phyloP scores from a whole-genome alignment of 2,329 filamentous ascomycete species.

The Alternaria brassicicola region DNA sequence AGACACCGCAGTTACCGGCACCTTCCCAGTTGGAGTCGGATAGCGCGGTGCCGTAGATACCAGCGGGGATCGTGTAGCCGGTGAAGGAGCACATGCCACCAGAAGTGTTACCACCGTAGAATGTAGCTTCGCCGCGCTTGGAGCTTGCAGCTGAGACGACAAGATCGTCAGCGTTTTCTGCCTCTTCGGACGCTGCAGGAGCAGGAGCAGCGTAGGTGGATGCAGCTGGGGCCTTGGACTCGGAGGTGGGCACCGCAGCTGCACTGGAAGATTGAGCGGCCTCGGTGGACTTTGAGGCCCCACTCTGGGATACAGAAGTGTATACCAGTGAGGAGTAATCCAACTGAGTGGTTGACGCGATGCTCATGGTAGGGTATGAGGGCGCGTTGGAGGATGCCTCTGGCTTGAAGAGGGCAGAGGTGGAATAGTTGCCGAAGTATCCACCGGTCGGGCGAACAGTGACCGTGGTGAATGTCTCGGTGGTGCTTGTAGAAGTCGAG shows the following conservation, averaged over 20 bases:
- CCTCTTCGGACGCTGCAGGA: not conserved
- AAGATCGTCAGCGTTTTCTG: not conserved
- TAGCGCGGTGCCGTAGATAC: slow-evolving; percentile 66
- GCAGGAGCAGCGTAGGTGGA: slow-evolving; percentile 5
- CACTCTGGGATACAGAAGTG: slow-evolving; percentile 5
- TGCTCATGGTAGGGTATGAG: slow-evolving; percentile 14
- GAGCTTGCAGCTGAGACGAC: slow-evolving; percentile 11
- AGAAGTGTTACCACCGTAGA: slow-evolving; percentile 51
- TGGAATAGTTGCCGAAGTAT: slow-evolving; percentile 17
- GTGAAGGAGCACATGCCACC: slow-evolving; percentile 70
- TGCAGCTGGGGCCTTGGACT: slow-evolving; percentile 6
- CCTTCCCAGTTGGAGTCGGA: slow-evolving; percentile 64
- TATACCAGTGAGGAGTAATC: not conserved
- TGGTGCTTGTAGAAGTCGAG: slow-evolving; percentile 21
- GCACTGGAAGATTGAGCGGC: not conserved
- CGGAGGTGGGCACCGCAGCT: slow-evolving; percentile 1
- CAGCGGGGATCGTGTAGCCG: slow-evolving; percentile 65
- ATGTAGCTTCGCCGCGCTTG: slow-evolving; percentile 43
- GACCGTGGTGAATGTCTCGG: slow-evolving; percentile 22
- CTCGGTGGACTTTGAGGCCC: not conserved
- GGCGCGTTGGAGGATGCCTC: not conserved
- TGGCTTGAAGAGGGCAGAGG: slow-evolving; percentile 9
- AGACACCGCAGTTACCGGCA: slow-evolving; percentile 65
- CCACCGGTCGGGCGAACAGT: slow-evolving; percentile 18
- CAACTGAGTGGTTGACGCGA: not conserved